Conservation (phyloP, 495 filamentous ascomycete genomes). For the Rhizodiscina lignyota region DNA sequence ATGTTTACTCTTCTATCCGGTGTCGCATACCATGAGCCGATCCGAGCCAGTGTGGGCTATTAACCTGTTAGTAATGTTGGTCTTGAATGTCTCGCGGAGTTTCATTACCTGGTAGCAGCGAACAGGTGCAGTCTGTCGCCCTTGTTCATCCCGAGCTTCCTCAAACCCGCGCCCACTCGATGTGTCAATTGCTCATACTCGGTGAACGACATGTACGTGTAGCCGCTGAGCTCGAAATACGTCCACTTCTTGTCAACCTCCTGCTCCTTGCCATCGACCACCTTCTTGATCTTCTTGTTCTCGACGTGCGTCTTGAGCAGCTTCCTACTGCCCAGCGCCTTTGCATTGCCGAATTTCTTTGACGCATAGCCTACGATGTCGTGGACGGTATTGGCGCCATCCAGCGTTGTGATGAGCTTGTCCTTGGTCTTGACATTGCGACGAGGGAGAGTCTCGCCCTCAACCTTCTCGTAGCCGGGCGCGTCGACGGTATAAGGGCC, state of each 20-base stretch:
- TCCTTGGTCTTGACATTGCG: conserved; percentile 57
- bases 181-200: conserved; percentile 70
- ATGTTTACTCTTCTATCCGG: not conserved
- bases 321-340: conserved; percentile 64
- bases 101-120: conserved; percentile 44
- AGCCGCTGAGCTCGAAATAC: conserved; percentile 83
- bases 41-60: conserved; percentile 21
- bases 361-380: conserved; percentile 71
- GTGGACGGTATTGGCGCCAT: conserved; percentile 66
- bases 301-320: conserved; percentile 77
- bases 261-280: conserved; percentile 73
- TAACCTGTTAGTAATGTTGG: not conserved
- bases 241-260: conserved; percentile 94
- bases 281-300: conserved; percentile 94
- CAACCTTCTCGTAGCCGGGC: conserved; percentile 48
- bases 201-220: conserved; percentile 71
- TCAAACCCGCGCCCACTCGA: conserved; percentile 52
- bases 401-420: conserved; percentile 47
- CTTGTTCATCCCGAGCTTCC: conserved; percentile 62
- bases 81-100: not conserved
- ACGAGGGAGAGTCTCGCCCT: conserved; percentile 85
- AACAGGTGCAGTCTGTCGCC: conserved; percentile 71
- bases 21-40: conserved; percentile 17
- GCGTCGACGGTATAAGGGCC: conserved; percentile 67
- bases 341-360: conserved; percentile 73